A percentile compares a stretch with the other conserved stretches of the same genome.
Evolutionary conservation across 2,329 filamentous ascomycete species (phyloP).

Genomic region (Ascochyta fabae): DNA sequence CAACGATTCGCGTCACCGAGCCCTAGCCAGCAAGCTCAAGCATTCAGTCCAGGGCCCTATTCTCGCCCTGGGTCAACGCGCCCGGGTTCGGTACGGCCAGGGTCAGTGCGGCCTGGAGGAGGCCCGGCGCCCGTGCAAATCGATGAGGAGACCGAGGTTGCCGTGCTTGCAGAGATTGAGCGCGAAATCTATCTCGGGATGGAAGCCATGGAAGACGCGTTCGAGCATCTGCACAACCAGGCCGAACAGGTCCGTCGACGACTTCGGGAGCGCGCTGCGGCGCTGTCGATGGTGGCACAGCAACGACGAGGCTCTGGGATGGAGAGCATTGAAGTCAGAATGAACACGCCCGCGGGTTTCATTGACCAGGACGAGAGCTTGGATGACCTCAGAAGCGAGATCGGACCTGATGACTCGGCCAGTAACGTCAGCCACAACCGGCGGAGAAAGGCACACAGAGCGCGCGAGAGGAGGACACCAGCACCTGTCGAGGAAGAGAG

Average conservation of each 20-base stretch:
- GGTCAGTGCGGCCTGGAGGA: slow-evolving; percentile 28
- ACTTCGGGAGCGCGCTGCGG: slow-evolving; percentile 81
- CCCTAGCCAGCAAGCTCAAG: slow-evolving; percentile 44
- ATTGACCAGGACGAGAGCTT: slow-evolving; percentile 43
- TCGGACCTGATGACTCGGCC: slow-evolving; percentile 80
- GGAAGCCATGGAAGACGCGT: slow-evolving; percentile 92
- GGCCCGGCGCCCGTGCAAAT: slow-evolving; percentile 76
- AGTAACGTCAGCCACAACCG: slow-evolving; percentile 79
- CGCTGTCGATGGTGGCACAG: slow-evolving; percentile 71
- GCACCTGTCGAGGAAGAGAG: slow-evolving; percentile 69
- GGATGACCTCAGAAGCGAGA: slow-evolving; percentile 54
- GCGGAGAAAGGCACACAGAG: slow-evolving; percentile 70
- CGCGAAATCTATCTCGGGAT: slow-evolving; percentile 92
- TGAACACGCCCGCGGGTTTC: slow-evolving; percentile 56
- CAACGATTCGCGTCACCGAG: slow-evolving; percentile 50
- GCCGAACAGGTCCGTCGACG: slow-evolving; percentile 81
- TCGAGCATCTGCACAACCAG: slow-evolving; percentile 85
- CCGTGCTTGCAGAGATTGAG: slow-evolving; percentile 87
- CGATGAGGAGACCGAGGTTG: slow-evolving; percentile 93
- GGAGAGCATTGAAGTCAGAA: slow-evolving; percentile 52
- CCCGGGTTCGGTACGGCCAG: slow-evolving; percentile 45
- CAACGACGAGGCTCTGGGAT: slow-evolving; percentile 57
- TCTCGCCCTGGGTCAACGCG: slow-evolving; percentile 33
- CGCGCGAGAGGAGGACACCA: slow-evolving; percentile 72
- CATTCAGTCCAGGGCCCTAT: slow-evolving; percentile 37